These are phyloP conservation scores for Phytophthora constricta DNA, from an alignment of 352 stramenopile species.

Conservation along the genomic window DNA sequence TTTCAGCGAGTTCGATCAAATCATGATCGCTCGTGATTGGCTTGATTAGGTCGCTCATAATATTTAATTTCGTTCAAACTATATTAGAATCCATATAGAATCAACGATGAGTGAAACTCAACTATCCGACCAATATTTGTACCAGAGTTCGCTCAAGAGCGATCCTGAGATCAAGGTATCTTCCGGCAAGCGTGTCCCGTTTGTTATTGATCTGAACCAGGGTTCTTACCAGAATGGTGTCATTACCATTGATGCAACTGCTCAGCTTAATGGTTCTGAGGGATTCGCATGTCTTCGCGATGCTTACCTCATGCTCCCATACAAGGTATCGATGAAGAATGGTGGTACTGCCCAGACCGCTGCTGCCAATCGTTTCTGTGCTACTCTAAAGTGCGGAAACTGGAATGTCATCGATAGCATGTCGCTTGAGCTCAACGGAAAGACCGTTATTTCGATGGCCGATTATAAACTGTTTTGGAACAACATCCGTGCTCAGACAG, in stretches of 20 bases:
- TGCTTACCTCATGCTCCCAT: conserved; percentile 12
- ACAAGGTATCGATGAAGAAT: conserved; percentile 9
- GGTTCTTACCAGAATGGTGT: neutral
- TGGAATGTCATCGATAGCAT: conserved; percentile 20
- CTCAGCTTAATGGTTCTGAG: conserved; percentile 4
- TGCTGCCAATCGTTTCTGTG: neutral
- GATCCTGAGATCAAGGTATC: neutral
- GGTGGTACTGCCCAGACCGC: too few species aligned
- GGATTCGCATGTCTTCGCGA: conserved; percentile 6
- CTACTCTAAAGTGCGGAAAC: neutral
- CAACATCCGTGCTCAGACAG: conserved; percentile 14
- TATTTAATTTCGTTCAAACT: neutral
- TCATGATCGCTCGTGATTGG: neutral
- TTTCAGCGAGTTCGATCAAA: neutral
- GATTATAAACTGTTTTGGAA: conserved; percentile 18
- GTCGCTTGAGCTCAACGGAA: conserved; percentile 13
- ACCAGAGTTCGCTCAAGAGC: neutral
- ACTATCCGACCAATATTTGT: conserved; percentile 7
- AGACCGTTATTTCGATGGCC: conserved; percentile 9
- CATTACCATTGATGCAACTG: conserved; percentile 7
- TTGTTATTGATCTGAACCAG: conserved; percentile 4
- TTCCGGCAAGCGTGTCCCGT: neutral
- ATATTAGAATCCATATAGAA: neutral
- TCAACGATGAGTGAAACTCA: neutral
- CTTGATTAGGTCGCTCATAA: neutral